A percentile compares a stretch with the other conserved stretches of the same genome.
Conservation (phyloP, 164 flowering plant species). For the Akebia trifoliata region DNA sequence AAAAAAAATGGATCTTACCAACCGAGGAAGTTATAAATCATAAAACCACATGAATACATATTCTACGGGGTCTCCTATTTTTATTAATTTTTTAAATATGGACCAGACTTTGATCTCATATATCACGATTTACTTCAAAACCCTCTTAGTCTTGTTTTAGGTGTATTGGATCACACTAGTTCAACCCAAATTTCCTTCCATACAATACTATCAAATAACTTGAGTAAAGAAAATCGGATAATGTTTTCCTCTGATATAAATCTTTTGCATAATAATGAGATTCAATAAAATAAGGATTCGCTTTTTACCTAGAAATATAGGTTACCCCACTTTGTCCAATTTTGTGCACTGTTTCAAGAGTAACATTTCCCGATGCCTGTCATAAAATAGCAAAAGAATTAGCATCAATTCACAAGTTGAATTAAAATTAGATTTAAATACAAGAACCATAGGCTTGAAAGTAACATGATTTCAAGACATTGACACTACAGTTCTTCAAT, state of each 20-base stretch:
- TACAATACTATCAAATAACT: not conserved
- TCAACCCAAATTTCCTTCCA: too few relatives aligned
- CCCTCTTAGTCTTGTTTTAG: too few relatives aligned
- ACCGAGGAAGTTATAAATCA: too few relatives aligned
- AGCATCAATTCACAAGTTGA: not conserved
- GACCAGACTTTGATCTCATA: too few relatives aligned
- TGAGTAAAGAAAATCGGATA: not conserved
- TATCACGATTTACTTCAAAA: too few relatives aligned
- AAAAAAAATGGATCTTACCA: too few relatives aligned
- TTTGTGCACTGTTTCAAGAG: conserved; percentile 72
- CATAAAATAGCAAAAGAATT: conserved; percentile 1
- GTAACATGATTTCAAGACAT: not conserved
- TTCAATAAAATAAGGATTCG: conserved; percentile 2
- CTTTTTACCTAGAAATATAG: conserved; percentile 78
- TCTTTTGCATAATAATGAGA: not conserved
- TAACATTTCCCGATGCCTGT: conserved; percentile 96
- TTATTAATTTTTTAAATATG: too few relatives aligned
- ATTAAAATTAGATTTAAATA: not conserved
- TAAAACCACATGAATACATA: too few relatives aligned
- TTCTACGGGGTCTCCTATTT: too few relatives aligned
- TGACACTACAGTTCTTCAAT: not conserved
- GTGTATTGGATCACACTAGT: too few relatives aligned
- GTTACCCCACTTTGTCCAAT: conserved; percentile 96
- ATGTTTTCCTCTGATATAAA: not conserved
- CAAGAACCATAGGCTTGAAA: not conserved